Percentiles rank a stretch among this genome's conserved stretches.
Evolutionary conservation across 2,329 filamentous ascomycete species (phyloP).

Genomic region (Exophiala alcalophila): DNA sequence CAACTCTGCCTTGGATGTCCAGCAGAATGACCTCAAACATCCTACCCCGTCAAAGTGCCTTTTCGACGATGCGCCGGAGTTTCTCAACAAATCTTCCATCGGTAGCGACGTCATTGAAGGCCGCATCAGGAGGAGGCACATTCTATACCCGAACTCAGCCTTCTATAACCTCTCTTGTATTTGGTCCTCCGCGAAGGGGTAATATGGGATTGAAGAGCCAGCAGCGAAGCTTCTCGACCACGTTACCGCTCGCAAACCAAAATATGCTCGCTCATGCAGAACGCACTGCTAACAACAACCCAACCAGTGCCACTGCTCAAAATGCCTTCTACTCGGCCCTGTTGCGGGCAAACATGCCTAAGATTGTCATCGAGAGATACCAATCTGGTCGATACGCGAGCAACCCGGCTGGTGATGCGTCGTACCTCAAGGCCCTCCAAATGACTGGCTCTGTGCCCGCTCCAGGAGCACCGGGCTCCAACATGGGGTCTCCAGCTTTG

Average conservation of each 20-base stretch:
- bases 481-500: slow-evolving; percentile 34
- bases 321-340: slow-evolving; percentile 92
- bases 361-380: slow-evolving; percentile 87
- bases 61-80: slow-evolving; percentile 10
- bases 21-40: slow-evolving; percentile 14
- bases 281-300: slow-evolving; percentile 89
- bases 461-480: slow-evolving; percentile 24
- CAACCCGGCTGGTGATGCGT: slow-evolving; percentile 71
- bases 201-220: slow-evolving; percentile 4
- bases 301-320: slow-evolving; percentile 79
- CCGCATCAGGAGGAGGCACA: slow-evolving; percentile 1
- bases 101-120: slow-evolving; percentile 1
- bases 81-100: slow-evolving; percentile 14
- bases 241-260: slow-evolving; percentile 33
- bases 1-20: slow-evolving; percentile 20
- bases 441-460: slow-evolving; percentile 49
- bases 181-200: slow-evolving; percentile 18
- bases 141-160: slow-evolving; percentile 3
- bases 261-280: slow-evolving; percentile 78
- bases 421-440: slow-evolving; percentile 73
- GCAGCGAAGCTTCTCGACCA: slow-evolving; percentile 24
- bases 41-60: slow-evolving; percentile 5
- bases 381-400: slow-evolving; percentile 80
- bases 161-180: slow-evolving; percentile 17
- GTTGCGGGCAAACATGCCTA: slow-evolving; percentile 86